Percentiles rank a stretch among this genome's conserved stretches.
phyloP scores from a whole-genome alignment of 352 stramenopile species.

The Globisporangium rhizosaccharum region DNA sequence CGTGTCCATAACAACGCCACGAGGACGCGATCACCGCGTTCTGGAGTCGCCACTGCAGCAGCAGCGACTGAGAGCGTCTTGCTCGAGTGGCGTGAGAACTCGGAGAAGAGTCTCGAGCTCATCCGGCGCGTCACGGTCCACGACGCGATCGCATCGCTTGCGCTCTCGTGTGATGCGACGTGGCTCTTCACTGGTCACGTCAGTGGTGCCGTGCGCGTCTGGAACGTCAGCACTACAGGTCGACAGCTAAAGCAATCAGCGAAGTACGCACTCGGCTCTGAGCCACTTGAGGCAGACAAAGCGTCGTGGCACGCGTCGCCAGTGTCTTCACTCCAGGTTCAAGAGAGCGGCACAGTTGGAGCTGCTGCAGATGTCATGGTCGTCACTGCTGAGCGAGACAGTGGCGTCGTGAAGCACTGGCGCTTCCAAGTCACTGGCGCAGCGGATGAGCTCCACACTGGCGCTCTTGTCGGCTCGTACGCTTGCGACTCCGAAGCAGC shows the following conservation, averaged over 20 bases:
- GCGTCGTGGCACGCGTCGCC: slow-evolving; percentile 4
- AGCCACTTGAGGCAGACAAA: slow-evolving; percentile 11
- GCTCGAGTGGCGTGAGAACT: slow-evolving; percentile 27
- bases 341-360: not conserved
- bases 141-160: slow-evolving; percentile 29
- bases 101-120: slow-evolving; percentile 14
- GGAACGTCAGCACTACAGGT: slow-evolving; percentile 23
- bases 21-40: no score
- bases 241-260: not conserved
- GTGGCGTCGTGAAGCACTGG: slow-evolving; percentile 37
- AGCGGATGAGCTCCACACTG: not conserved
- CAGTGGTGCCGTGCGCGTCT: slow-evolving; percentile 44
- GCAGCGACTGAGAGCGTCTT: slow-evolving; percentile 16
- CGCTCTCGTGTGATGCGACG: slow-evolving; percentile 25
- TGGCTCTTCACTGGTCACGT: slow-evolving; percentile 54
- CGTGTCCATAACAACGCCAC: not conserved
- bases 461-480: no score
- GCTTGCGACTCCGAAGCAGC: not conserved
- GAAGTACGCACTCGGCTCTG: not conserved
- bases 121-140: slow-evolving; percentile 23
- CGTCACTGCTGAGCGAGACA: slow-evolving; percentile 24
- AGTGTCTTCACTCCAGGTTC: not conserved
- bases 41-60: not conserved
- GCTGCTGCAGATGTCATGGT: slow-evolving; percentile 18
- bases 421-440: slow-evolving; percentile 12